phyloP scores from a whole-genome alignment of 306 rosid species.

The Cucurbita maxima region DNA sequence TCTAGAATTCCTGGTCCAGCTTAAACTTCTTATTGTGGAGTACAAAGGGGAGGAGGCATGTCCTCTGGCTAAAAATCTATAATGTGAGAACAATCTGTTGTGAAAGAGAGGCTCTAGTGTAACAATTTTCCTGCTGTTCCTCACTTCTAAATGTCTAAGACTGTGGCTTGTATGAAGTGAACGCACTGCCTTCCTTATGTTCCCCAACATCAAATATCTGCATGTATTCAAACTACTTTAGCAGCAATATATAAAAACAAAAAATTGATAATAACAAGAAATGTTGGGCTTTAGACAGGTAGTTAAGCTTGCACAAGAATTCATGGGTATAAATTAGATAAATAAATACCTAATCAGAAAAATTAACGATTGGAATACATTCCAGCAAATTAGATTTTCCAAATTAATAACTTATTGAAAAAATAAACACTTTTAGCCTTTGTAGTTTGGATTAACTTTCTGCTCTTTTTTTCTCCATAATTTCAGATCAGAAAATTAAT shows the following conservation, averaged over 20 bases:
- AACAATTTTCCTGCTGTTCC: constrained; percentile 31
- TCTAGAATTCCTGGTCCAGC: constrained; percentile 15
- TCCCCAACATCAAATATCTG: constrained; percentile 68
- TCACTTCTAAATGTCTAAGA: constrained; percentile 18
- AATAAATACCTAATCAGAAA: background rate
- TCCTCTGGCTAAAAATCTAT: constrained; percentile 26
- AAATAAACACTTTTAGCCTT: background rate
- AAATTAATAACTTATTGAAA: background rate
- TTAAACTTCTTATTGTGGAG: constrained; percentile 22
- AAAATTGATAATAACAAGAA: background rate
- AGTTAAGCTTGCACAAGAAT: background rate
- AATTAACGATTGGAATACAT: background rate
- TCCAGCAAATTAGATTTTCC: background rate
- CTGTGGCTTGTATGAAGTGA: constrained; percentile 26
- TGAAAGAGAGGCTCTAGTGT: constrained; percentile 34
- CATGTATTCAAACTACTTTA: constrained; percentile 17
- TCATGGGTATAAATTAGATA: background rate
- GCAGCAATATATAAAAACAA: background rate
- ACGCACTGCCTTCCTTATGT: constrained; percentile 31
- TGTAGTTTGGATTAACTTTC: background rate
- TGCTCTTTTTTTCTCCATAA: background rate
- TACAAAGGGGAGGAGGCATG: constrained; percentile 25
- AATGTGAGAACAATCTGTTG: constrained; percentile 26
- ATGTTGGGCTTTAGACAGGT: background rate
- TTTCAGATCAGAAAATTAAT: background rate